A percentile compares a stretch with the other conserved stretches of the same genome.
Evolutionary conservation across 257 asterid genomes (phyloP).

Genomic region (Scutellaria barbata): DNA sequence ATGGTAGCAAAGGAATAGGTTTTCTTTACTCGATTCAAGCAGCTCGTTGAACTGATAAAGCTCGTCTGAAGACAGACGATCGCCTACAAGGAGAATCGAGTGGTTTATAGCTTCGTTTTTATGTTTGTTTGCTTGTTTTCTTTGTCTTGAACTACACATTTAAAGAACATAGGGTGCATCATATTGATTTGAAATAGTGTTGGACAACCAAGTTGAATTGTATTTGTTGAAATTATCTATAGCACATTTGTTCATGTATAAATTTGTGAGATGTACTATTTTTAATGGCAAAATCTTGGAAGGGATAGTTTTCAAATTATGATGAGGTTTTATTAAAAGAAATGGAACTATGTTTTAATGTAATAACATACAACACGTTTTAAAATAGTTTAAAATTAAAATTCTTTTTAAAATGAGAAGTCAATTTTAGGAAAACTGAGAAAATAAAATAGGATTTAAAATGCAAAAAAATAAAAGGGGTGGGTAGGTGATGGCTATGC

Average conservation of each 20-base stretch:
- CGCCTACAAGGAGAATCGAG: neutral
- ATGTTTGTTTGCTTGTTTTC: neutral
- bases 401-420: too few species aligned
- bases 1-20: neutral
- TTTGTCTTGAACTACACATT: neutral
- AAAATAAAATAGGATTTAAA: too few species aligned
- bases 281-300: too few species aligned
- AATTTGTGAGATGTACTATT: neutral
- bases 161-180: neutral
- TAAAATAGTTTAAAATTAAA: too few species aligned
- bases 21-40: neutral
- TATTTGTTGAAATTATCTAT: neutral
- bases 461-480: too few species aligned
- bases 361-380: too few species aligned
- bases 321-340: too few species aligned
- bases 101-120: neutral
- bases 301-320: too few species aligned
- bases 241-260: conserved; percentile 2
- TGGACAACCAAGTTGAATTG: neutral
- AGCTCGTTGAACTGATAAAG: conserved; percentile 5
- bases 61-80: neutral
- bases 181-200: conserved; percentile 14
- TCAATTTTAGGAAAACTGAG: too few species aligned
- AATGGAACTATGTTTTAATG: too few species aligned
- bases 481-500: conserved; percentile 26